Conservation (phyloP, 768 basidiomycete species). For the Mycena alexandri region DNA sequence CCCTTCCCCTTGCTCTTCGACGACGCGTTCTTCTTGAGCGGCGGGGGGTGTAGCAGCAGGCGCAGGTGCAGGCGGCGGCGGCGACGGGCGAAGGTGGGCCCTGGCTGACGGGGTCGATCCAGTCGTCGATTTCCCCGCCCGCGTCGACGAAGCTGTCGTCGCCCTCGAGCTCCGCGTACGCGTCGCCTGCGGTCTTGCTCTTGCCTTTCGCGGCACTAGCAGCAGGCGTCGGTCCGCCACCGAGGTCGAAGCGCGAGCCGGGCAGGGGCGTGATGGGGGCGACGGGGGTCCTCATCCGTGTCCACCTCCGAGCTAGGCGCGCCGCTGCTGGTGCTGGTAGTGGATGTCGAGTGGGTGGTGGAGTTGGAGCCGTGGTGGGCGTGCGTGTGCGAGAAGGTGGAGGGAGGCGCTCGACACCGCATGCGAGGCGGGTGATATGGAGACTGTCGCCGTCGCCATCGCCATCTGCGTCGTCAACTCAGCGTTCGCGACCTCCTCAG, state of each 20-base stretch:
- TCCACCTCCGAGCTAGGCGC: constrained; percentile 65
- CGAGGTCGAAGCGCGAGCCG: constrained; percentile 55
- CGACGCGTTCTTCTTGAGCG: constrained; percentile 32
- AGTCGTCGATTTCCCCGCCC: constrained; percentile 52
- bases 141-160: constrained; percentile 50
- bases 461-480: constrained; percentile 34
- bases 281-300: constrained; percentile 79
- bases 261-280: constrained; percentile 80
- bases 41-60: constrained; percentile 31
- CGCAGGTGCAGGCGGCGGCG: no score
- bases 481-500: constrained; percentile 51
- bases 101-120: constrained; percentile 78
- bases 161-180: constrained; percentile 49
- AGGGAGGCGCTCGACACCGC: constrained; percentile 6
- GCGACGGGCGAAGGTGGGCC: constrained; percentile 53
- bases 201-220: constrained; percentile 43
- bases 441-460: constrained; percentile 40
- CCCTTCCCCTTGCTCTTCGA: constrained; percentile 51
- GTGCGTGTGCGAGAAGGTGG: constrained; percentile 33
- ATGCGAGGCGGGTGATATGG: constrained; percentile 25
- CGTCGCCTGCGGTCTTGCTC: constrained; percentile 42
- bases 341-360: constrained; percentile 43
- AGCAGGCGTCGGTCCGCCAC: constrained; percentile 33
- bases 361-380: constrained; percentile 63
- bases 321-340: constrained; percentile 44